Evolutionary conservation across 2,329 filamentous ascomycete species (phyloP).

Genomic region (Apiospora saccharicola): DNA sequence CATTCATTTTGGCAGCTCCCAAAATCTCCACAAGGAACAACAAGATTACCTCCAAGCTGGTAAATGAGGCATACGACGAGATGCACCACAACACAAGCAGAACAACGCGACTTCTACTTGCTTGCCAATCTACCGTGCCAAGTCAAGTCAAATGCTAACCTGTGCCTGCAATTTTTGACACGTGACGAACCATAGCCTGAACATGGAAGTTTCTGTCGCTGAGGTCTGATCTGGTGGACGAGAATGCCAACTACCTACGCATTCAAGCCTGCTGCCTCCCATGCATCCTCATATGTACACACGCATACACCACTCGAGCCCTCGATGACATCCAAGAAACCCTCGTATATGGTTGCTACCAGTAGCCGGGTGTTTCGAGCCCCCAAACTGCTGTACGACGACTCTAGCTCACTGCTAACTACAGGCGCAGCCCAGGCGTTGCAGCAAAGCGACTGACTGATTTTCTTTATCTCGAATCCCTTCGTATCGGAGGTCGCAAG

Average conservation of each 20-base stretch:
- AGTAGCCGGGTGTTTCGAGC: not conserved
- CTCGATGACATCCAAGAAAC: not conserved
- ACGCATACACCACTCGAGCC: not conserved
- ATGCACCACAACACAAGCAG: not conserved
- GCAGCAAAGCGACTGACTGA: not conserved
- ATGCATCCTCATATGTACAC: too few relatives aligned
- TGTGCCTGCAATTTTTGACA: not conserved
- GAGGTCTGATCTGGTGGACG: not conserved
- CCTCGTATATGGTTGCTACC: not conserved
- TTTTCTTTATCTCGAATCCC: not conserved
- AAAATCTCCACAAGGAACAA: conserved; percentile 13
- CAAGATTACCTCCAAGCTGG: not conserved
- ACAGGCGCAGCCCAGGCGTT: not conserved
- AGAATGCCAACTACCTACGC: not conserved
- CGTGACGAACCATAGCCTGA: not conserved
- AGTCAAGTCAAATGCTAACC: not conserved
- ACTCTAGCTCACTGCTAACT: not conserved
- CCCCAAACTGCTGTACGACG: not conserved
- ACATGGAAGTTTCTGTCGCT: not conserved
- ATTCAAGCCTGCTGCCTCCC: not conserved
- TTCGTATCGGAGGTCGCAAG: not conserved
- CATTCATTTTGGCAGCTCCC: conserved; percentile 1
- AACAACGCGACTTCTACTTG: not conserved
- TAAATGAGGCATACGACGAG: conserved; percentile 15
- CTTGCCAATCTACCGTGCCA: not conserved